Conservation (phyloP, 1,139 yeast genomes). For the Blastobotrys persicus region DNA sequence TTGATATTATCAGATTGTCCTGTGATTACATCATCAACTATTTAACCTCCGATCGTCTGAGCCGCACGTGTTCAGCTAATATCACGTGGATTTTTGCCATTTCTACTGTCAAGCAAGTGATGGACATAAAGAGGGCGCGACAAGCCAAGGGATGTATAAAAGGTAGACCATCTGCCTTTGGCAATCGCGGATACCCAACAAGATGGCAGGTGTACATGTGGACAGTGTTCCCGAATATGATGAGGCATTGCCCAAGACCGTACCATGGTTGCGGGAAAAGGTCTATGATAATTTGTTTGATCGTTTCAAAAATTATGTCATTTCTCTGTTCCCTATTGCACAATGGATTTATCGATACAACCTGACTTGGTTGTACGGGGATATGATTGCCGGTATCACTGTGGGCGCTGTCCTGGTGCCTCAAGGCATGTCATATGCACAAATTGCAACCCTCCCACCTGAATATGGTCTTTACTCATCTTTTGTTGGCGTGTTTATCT, state of each 20-base stretch:
- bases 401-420: constrained; percentile 94
- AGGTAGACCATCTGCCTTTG: not conserved
- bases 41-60: not conserved
- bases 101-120: not conserved
- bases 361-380: constrained; percentile 72
- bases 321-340: constrained; percentile 72
- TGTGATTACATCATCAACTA: not conserved
- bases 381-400: constrained; percentile 86
- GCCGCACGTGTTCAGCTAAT: not conserved
- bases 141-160: not conserved
- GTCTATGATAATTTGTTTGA: constrained; percentile 39
- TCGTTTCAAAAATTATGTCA: constrained; percentile 46
- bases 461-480: constrained; percentile 90
- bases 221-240: constrained; percentile 20
- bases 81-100: constrained; percentile 8
- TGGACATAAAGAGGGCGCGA: not conserved
- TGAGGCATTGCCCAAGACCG: constrained; percentile 19
- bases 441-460: constrained; percentile 74
- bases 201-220: constrained; percentile 6
- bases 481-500: constrained; percentile 85
- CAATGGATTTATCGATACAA: constrained; percentile 86
- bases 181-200: not conserved
- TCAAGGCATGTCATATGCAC: constrained; percentile 94
- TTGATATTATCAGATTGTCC: not conserved
- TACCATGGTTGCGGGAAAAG: constrained; percentile 15